Conservation (phyloP, 495 filamentous ascomycete species). For the Neurospora discreta region DNA sequence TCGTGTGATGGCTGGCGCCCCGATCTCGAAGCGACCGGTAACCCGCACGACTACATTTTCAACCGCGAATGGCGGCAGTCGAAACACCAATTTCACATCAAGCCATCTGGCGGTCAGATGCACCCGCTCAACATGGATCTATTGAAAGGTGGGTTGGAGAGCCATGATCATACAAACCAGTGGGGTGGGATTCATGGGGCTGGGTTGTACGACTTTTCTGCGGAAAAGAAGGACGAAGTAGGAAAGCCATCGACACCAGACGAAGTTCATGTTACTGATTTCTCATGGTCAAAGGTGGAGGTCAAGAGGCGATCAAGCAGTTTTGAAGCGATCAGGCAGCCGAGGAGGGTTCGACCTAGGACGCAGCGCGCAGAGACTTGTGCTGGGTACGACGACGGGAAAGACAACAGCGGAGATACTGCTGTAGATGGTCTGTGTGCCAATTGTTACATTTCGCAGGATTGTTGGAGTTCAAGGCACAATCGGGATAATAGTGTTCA, state of each 20-base stretch:
- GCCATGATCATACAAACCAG: background rate
- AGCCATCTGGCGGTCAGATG: constrained; percentile 5
- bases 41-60: background rate
- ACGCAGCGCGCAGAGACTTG: background rate
- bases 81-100: background rate
- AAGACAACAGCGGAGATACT: background rate
- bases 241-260: background rate
- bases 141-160: background rate
- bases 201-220: background rate
- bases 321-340: background rate
- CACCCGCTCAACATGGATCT: constrained; percentile 7
- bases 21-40: background rate
- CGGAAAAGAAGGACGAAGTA: background rate
- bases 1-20: background rate
- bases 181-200: background rate
- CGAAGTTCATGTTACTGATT: background rate
- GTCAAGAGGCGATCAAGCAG: background rate
- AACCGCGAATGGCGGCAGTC: constrained; percentile 3
- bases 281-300: background rate
- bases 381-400: background rate
- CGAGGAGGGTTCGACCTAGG: background rate
- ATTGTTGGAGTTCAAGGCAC: background rate
- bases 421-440: background rate
- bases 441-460: background rate
- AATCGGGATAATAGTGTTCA: background rate